phyloP scores from a whole-genome alignment of 2,329 filamentous ascomycete species.

The Plenodomus tracheiphilus region DNA sequence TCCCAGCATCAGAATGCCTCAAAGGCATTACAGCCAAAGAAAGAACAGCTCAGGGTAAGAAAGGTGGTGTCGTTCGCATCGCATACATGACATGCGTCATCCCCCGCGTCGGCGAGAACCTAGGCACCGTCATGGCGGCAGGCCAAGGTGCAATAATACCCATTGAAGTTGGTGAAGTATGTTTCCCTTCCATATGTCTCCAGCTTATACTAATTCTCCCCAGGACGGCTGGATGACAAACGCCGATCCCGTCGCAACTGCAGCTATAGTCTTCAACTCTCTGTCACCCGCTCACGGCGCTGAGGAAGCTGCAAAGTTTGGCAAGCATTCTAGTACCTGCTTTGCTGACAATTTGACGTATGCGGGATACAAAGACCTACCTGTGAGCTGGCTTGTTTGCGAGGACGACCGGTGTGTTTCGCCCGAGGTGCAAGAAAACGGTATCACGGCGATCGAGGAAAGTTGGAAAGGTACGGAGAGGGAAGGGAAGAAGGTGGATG shows the following conservation, averaged over 20 bases:
- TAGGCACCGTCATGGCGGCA: conserved; percentile 1
- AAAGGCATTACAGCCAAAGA: conserved; percentile 34
- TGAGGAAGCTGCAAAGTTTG: conserved; percentile 16
- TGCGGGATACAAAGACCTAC: conserved; percentile 47
- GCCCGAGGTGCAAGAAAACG: conserved; percentile 33
- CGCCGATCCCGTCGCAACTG: conserved; percentile 5
- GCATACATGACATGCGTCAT: conserved; percentile 25
- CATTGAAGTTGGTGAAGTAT: conserved; percentile 14
- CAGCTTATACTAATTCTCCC: neutral
- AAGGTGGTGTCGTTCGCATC: conserved; percentile 34
- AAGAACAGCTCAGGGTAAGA: conserved; percentile 28
- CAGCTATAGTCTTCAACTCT: conserved; percentile 18
- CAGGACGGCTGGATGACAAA: conserved; percentile 22
- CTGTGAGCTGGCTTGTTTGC: conserved; percentile 47
- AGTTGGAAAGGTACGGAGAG: conserved; percentile 23
- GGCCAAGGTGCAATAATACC: conserved; percentile 1
- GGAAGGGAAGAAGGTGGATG: conserved; percentile 45
- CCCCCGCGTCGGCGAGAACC: conserved; percentile 15
- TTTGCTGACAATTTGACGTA: conserved; percentile 45
- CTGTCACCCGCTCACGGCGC: conserved; percentile 16
- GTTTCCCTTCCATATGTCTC: neutral
- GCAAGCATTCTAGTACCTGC: conserved; percentile 39
- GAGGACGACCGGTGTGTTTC: conserved; percentile 43
- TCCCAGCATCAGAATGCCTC: conserved; percentile 31
- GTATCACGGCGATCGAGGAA: conserved; percentile 43